Conservation (phyloP, 2,329 filamentous ascomycete species). For the Epichloe uncinata region DNA sequence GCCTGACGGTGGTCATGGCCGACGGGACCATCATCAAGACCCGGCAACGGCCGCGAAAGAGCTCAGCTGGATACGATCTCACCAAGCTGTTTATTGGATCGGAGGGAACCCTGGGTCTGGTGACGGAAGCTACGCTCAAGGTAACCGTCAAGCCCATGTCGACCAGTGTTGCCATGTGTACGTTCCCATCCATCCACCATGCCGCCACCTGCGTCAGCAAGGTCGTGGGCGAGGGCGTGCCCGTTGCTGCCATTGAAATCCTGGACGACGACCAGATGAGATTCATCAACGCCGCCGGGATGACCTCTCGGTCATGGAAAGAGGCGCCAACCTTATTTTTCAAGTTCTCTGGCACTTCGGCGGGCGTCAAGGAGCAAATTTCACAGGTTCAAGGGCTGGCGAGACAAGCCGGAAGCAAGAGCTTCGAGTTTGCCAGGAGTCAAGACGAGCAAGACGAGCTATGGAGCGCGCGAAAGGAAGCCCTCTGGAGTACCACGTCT, state of each 20-base stretch:
- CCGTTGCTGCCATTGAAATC: conserved; percentile 84
- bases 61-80: conserved; percentile 81
- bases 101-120: conserved; percentile 81
- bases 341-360: conserved; percentile 64
- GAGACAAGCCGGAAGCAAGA: conserved; percentile 45
- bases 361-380: conserved; percentile 67
- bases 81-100: conserved; percentile 82
- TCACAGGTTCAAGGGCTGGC: conserved; percentile 51
- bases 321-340: conserved; percentile 71
- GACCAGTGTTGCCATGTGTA: conserved; percentile 65
- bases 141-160: conserved; percentile 68
- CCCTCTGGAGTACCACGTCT: conserved; percentile 68
- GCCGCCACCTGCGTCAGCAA: conserved; percentile 69
- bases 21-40: conserved; percentile 88
- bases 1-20: conserved; percentile 74
- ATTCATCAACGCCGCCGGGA: conserved; percentile 51
- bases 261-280: conserved; percentile 84
- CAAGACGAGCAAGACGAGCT: conserved; percentile 60
- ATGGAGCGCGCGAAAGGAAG: conserved; percentile 75
- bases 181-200: conserved; percentile 44
- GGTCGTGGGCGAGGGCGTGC: conserved; percentile 69
- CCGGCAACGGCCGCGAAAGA: conserved; percentile 75
- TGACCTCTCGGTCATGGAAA: conserved; percentile 53
- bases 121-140: conserved; percentile 84
- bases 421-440: conserved; percentile 65